phyloP scores from a whole-genome alignment of 306 rosid genomes.

The Fragaria iinumae region DNA sequence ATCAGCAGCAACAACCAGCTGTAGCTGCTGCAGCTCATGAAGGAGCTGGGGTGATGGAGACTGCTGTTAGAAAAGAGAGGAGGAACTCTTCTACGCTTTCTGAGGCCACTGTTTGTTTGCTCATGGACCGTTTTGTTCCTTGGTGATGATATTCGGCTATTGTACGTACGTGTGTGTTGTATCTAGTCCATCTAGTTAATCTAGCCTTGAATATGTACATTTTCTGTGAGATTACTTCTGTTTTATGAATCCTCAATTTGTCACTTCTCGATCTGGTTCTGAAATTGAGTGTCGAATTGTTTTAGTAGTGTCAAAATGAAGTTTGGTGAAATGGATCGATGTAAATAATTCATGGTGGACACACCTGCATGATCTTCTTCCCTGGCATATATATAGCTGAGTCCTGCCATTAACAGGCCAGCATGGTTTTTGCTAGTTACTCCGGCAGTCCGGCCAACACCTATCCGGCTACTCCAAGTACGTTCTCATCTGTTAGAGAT shows the following conservation, averaged over 20 bases:
- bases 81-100: constrained; percentile 44
- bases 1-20: constrained; percentile 13
- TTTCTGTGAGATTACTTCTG: not conserved
- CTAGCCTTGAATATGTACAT: not conserved
- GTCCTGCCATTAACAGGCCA: too few species aligned
- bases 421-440: too few species aligned
- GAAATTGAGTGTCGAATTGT: not conserved
- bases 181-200: not conserved
- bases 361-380: not conserved
- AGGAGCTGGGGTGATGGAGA: not conserved
- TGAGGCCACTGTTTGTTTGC: constrained; percentile 65
- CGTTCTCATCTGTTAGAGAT: too few species aligned
- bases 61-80: not conserved
- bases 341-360: not conserved
- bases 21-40: constrained; percentile 9
- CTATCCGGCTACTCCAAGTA: too few species aligned
- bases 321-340: not conserved
- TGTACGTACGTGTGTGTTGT: not conserved
- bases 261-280: not conserved
- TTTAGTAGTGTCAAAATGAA: not conserved
- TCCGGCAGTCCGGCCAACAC: too few species aligned
- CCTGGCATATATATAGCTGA: too few species aligned
- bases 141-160: constrained; percentile 28
- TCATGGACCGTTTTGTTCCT: constrained; percentile 86
- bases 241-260: not conserved